A percentile compares a stretch with the other conserved stretches of the same genome.
phyloP scores from a whole-genome alignment of 768 basidiomycete species.

The Serendipita sp. region DNA sequence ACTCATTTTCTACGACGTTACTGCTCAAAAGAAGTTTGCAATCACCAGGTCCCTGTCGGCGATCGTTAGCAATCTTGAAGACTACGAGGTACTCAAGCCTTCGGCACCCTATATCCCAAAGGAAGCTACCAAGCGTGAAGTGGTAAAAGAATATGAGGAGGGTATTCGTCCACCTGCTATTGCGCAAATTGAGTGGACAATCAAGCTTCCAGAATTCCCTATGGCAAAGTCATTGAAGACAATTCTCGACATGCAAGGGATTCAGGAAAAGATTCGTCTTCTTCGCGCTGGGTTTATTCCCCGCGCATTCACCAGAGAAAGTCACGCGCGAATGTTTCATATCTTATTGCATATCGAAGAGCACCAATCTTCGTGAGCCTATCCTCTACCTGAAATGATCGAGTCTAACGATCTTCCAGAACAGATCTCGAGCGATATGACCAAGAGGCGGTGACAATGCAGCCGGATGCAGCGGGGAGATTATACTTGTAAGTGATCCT shows the following conservation, averaged over 20 bases:
- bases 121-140: slow-evolving; percentile 14
- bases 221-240: not conserved
- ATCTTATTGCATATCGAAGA: slow-evolving; percentile 41
- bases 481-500: slow-evolving; percentile 12
- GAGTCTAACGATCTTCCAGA: slow-evolving; percentile 2
- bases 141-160: slow-evolving; percentile 11
- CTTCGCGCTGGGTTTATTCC: slow-evolving; percentile 23
- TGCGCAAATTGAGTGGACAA: slow-evolving; percentile 1
- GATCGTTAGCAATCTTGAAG: slow-evolving; percentile 29
- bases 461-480: not conserved
- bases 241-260: slow-evolving; percentile 16
- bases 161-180: slow-evolving; percentile 10
- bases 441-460: slow-evolving; percentile 11
- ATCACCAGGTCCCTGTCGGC: slow-evolving; percentile 31
- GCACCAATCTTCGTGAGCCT: slow-evolving; percentile 27
- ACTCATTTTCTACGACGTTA: slow-evolving; percentile 32
- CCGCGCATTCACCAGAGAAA: slow-evolving; percentile 19
- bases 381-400: not conserved
- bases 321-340: slow-evolving; percentile 33
- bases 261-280: slow-evolving; percentile 16
- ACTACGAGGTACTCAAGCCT: slow-evolving; percentile 31
- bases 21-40: slow-evolving; percentile 27
- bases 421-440: slow-evolving; percentile 21
- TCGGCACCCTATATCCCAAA: slow-evolving; percentile 31
- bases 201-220: not conserved